Conservation (phyloP, 352 stramenopile genomes). For the Phytopythium sindhum region DNA sequence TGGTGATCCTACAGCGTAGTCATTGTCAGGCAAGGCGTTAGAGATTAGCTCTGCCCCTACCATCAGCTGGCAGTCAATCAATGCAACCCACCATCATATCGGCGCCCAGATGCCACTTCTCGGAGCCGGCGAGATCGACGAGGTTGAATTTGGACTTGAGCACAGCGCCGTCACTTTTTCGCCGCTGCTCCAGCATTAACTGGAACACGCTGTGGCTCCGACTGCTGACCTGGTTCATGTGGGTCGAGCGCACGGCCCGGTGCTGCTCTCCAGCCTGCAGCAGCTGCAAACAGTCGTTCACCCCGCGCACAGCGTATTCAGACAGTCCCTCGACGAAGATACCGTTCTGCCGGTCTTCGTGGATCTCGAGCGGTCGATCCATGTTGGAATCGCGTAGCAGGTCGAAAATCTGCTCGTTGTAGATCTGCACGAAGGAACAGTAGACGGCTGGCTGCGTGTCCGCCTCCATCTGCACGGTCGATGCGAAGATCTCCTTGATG, state of each 20-base stretch:
- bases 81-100: slow-evolving; percentile 63
- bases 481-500: slow-evolving; percentile 85
- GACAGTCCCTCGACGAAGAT: slow-evolving; percentile 92
- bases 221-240: slow-evolving; percentile 90
- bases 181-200: slow-evolving; percentile 74
- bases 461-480: slow-evolving; percentile 55
- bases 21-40: neutral
- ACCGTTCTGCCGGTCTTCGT: slow-evolving; percentile 79
- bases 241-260: slow-evolving; percentile 86
- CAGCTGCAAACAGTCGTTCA: slow-evolving; percentile 84
- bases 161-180: slow-evolving; percentile 49
- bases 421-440: slow-evolving; percentile 89
- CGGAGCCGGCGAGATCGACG: slow-evolving; percentile 91
- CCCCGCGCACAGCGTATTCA: slow-evolving; percentile 85
- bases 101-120: slow-evolving; percentile 89
- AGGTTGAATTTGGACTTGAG: slow-evolving; percentile 94
- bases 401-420: slow-evolving; percentile 92
- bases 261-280: slow-evolving; percentile 83
- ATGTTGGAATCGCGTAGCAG: slow-evolving; percentile 82
- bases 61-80: neutral
- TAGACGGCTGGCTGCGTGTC: slow-evolving; percentile 50
- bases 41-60: neutral
- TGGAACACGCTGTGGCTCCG: slow-evolving; percentile 91
- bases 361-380: slow-evolving; percentile 74
- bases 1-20: slow-evolving; percentile 47